Evolutionary conservation across 208 protist genomes (phyloP), one percentile per base, ranked within the genome.

Genomic region (Trypanosoma avium): DNA sequence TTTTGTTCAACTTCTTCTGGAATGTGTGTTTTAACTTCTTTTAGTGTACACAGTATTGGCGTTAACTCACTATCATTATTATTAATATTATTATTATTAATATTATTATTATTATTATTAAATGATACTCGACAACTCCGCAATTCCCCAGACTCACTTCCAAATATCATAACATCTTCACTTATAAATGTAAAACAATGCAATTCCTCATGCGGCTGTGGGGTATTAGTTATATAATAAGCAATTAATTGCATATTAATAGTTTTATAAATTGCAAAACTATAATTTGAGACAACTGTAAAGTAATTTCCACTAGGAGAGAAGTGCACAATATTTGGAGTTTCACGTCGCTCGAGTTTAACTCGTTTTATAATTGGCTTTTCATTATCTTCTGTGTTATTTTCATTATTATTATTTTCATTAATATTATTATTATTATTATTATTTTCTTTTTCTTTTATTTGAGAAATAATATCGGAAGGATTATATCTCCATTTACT

Each of bases 401-500:
- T 47, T 13, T 19, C 22, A 3, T 29, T 36, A 13, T 38, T 48
- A 27, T 35, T 54, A 24, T 36, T 43, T 26, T 40, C 53, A 21
- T 26, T 29, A 12, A 45, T 21, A 21, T 24, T 13, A 48, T 36
- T 32, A 29, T 50, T 22, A 13, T 40, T 22, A 36, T 49, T 57
- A 17, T 36, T 60, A 8, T 49, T 55, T 6, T 10, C 21, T 13
- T 46, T 29, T 15, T 50, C 54, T n/a, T 33, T 45, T 19, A 30
- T 42, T 17, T 32, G 4, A 17, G 10, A 6, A 27, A 9, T n/a
- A n/a, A n/a, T n/a, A n/a, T n/a, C n/a, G 15, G 61, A 53, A 29
- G 62, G 57, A 54, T 61, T 82, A 71, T 82, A 92, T 68, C 81
- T 82, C 86, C 86, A 92, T 73, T 93, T 93, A 29, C 82, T 90